Base-by-base conservation (phyloP, 2,329 filamentous ascomycete species). In the Epicoccum sorghinum region DNA sequence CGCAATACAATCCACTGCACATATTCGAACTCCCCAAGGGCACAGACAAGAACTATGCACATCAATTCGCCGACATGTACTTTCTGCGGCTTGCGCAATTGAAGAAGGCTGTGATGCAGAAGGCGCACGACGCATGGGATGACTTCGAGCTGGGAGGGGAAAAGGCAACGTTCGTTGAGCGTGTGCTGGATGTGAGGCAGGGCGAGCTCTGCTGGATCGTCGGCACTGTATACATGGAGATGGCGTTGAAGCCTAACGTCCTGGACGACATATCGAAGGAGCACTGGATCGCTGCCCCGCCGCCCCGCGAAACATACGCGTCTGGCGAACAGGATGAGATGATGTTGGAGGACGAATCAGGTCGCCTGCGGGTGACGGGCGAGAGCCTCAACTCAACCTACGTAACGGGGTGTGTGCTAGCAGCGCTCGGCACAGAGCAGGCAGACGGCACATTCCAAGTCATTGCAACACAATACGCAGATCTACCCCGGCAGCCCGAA, bases 1-100 rank as follows among this genome's bases (percentile, higher is more conserved):
- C 85, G 3, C 66, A 76, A 50, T 98, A 97, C 79, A 88, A 86
- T 52, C 87, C 93, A 0, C 82, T 96, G 25, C 78, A 86, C 49
- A 89, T 87, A 7, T 98, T 92, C 75, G 79, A 79, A 43, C 84
- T 98, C 8, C 83, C 89, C 23, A 88, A 80, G 59, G 83, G 83
- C 24, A 75, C 80, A 37, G 77, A 80, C 32, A 80, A 82, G 58
- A 89, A 92, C 49, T 99, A 98, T 74, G 83, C 93, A 73, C 95
- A 98, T 74, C 95, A 99, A 77, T 99, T 90, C 83, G 91, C 89
- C 59, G 95, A 99, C 76, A 93, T 98, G 86, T 99, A 99, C 82
- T 99, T 97, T 72, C 75, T 97, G 65, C 89, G 95, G 10, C 83
- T 99, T 23, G 86, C 91, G 33, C 89, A 90, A 76, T 85, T 99